Evolutionary conservation across 2,329 filamentous ascomycete genomes (phyloP), one percentile per base, ranked within the genome.

Genomic region (Verticillium nonalfalfae): DNA sequence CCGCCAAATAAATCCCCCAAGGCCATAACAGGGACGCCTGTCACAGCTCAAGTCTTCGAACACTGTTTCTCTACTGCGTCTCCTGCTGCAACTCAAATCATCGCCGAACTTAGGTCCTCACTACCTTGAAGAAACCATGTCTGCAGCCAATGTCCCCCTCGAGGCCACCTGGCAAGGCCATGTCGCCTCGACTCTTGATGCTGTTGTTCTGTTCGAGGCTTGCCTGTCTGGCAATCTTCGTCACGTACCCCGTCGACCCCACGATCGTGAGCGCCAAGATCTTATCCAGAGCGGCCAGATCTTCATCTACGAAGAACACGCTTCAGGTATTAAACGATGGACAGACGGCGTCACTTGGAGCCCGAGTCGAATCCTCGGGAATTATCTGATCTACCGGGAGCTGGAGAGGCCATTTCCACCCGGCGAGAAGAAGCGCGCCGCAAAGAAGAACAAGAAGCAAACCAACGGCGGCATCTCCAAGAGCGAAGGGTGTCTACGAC

Each of bases 321-420:
- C 91, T 0, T 96, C 93, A 0, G 92, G 92, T 5, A 96, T 97
- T 76, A 96, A 96, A 77, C 84, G 93, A 61, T 97, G 93, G 93
- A 97, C 93, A 0, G 93, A 97, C 68, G 93, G 93, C 14, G 86
- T 94, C 11, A 88, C 89, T 7, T 97, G 93, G 93, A 96, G 91
- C 67, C 93, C 93, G 0, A 96, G 89, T 73, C 88, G 90, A 15
- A 94, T 96, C 57, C 80, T 94, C 57, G 89, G 89, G 62, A 95
- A 95, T 71, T 96, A 92, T 68, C 82, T 96, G 54, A 85, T 96
- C 67, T 96, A 96, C 70, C 87, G 92, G 35, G 91, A 96, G 72
- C 82, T 96, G 54, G 85, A 90, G 65, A 86, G 89, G 68, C 87
- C 89, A 0, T 93, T 93, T 66, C 87, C 89, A 2, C 89, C 90